These are phyloP conservation scores for Pythium angustatum DNA, from an alignment of 352 stramenopile genomes.

Conservation along the genomic window DNA sequence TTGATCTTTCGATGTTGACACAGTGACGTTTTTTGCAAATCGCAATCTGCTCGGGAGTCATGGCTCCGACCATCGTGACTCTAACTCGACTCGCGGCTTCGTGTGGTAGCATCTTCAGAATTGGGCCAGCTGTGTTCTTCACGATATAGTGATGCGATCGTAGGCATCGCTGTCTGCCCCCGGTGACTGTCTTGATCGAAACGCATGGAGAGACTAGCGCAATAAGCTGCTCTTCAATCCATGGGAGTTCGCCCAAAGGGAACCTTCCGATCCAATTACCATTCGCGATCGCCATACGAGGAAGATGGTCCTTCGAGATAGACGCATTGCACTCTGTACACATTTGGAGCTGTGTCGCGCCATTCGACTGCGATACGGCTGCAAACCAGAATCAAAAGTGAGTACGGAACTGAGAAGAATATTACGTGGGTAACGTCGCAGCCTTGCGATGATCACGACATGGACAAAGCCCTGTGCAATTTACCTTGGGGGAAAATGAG, in stretches of 20 bases:
- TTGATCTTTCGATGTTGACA: neutral
- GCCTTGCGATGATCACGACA: too few species aligned
- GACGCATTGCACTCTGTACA: neutral
- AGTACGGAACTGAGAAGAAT: neutral
- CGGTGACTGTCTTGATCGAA: constrained; percentile 21
- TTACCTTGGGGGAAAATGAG: constrained; percentile 6
- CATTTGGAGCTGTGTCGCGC: neutral
- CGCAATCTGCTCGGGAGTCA: constrained; percentile 11
- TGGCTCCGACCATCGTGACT: constrained; percentile 15
- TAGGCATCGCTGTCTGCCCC: constrained; percentile 3
- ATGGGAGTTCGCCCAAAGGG: neutral
- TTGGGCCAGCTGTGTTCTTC: constrained; percentile 23
- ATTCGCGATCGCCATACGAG: constrained; percentile 11
- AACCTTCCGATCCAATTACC: constrained; percentile 12
- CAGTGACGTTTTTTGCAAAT: constrained; percentile 8
- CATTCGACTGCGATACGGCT: neutral
- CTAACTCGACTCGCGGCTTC: neutral
- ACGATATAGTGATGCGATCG: constrained; percentile 28
- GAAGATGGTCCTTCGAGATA: neutral
- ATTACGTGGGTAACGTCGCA: too few species aligned
- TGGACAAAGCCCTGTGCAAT: neutral
- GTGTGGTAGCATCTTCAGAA: constrained; percentile 15
- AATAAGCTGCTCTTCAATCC: constrained; percentile 14
- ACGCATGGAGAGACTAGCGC: constrained; percentile 14
- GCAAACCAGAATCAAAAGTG: too few species aligned